phyloP scores from a whole-genome alignment of 1,284 basidiomycete species.

The Malassezia vespertilionis region DNA sequence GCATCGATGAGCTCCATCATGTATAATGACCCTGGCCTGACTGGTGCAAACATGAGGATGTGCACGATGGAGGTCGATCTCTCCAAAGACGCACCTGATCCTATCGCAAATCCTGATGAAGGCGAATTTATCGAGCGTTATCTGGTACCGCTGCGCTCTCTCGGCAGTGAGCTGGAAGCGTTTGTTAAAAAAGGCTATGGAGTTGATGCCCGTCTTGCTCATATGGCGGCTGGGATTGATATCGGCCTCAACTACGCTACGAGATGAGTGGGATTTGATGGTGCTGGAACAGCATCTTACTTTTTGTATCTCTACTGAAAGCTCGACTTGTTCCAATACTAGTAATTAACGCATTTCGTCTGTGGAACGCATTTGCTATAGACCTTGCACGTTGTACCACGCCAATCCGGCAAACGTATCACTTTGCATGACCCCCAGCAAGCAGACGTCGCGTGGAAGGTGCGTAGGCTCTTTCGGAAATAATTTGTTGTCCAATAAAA shows the following conservation, averaged over 20 bases:
- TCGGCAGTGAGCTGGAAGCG: slow-evolving; percentile 31
- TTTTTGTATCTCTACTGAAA: too few species aligned
- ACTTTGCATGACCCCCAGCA: too few species aligned
- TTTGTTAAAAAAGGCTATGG: slow-evolving; percentile 31
- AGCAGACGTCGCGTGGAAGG: too few species aligned
- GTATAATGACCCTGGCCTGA: slow-evolving; percentile 39
- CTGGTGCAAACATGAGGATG: slow-evolving; percentile 40
- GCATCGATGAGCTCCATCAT: slow-evolving; percentile 28
- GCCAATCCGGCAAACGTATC: too few species aligned
- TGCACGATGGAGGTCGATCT: slow-evolving; percentile 35
- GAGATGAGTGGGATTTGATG: too few species aligned
- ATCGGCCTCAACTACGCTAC: slow-evolving; percentile 10
- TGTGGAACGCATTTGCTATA: too few species aligned
- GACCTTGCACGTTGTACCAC: too few species aligned
- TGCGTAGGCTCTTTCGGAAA: too few species aligned
- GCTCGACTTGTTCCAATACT: too few species aligned
- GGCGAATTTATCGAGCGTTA: slow-evolving; percentile 45
- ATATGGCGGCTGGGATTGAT: slow-evolving; percentile 36
- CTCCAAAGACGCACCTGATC: slow-evolving; percentile 33
- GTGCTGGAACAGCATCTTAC: too few species aligned
- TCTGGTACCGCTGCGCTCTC: slow-evolving; percentile 31
- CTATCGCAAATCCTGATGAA: slow-evolving; percentile 42
- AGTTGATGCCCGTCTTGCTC: slow-evolving; percentile 41
- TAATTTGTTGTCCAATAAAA: too few species aligned
- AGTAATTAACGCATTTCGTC: too few species aligned